Percentiles rank a stretch among this genome's conserved stretches.
phyloP scores from a whole-genome alignment of 768 basidiomycete species.

The Rhizopogon vesiculosus region DNA sequence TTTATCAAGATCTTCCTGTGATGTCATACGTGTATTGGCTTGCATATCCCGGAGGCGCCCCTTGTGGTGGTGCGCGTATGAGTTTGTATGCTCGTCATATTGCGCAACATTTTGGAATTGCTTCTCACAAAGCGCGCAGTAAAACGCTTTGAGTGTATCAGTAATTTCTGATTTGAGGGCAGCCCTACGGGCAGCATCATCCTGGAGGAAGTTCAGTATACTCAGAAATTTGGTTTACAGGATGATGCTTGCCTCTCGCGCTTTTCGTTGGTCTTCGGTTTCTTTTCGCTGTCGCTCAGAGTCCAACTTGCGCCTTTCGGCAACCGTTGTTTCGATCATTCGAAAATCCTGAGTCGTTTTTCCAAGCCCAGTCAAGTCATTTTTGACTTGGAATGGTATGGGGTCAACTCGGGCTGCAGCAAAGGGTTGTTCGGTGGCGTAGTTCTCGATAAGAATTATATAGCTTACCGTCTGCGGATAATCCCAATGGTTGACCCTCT shows the following conservation, averaged over 20 bases:
- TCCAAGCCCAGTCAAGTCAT: slow-evolving; percentile 74
- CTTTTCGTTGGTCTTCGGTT: slow-evolving; percentile 68
- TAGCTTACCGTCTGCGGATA: slow-evolving; percentile 66
- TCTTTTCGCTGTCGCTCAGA: slow-evolving; percentile 80
- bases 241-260: slow-evolving; percentile 54
- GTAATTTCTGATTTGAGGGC: slow-evolving; percentile 68
- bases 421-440: neutral
- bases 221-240: neutral
- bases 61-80: slow-evolving; percentile 85
- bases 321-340: slow-evolving; percentile 83
- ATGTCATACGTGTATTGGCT: slow-evolving; percentile 60
- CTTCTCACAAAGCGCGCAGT: slow-evolving; percentile 80
- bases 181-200: slow-evolving; percentile 55
- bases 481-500: slow-evolving; percentile 72
- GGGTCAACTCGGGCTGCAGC: slow-evolving; percentile 73
- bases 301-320: slow-evolving; percentile 73
- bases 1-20: slow-evolving; percentile 63
- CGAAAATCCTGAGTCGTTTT: slow-evolving; percentile 75
- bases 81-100: slow-evolving; percentile 88
- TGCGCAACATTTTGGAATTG: slow-evolving; percentile 84
- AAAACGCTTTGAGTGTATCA: slow-evolving; percentile 66
- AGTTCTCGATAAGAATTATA: neutral
- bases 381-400: slow-evolving; percentile 76
- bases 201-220: slow-evolving; percentile 35
- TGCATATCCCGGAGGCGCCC: slow-evolving; percentile 81